Percentiles rank a stretch among this genome's conserved stretches.
phyloP scores from a whole-genome alignment of 176 grass and related monocot species.

The maize (Zea mays) region Zm-B73-REFERENCE-NAM-5.0 NC_050098.1:130046001-130046500 shows the following conservation, averaged over 20 bases:
- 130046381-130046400: neutral
- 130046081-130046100: neutral
- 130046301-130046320: neutral
- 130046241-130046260: neutral
- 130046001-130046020: too few relatives aligned
- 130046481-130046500: neutral
- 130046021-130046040: too few relatives aligned
- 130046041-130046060: too few relatives aligned
- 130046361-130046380: neutral
- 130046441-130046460: neutral
- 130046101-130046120: neutral
- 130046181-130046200: constrained; percentile 80
- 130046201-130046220: constrained; percentile 79
- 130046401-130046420: neutral
- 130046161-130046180: constrained; percentile 76
- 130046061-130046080: too few relatives aligned
- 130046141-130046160: constrained; percentile 28
- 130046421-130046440: constrained; percentile 22
- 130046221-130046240: constrained; percentile 78
- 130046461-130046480: neutral
- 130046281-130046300: neutral
- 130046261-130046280: neutral
- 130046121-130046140: neutral
- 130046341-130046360: neutral
- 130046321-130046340: neutral